Evolutionary conservation across 768 basidiomycete species (phyloP).

Genomic region (Tylopilus plumbeoviolaceoides): DNA sequence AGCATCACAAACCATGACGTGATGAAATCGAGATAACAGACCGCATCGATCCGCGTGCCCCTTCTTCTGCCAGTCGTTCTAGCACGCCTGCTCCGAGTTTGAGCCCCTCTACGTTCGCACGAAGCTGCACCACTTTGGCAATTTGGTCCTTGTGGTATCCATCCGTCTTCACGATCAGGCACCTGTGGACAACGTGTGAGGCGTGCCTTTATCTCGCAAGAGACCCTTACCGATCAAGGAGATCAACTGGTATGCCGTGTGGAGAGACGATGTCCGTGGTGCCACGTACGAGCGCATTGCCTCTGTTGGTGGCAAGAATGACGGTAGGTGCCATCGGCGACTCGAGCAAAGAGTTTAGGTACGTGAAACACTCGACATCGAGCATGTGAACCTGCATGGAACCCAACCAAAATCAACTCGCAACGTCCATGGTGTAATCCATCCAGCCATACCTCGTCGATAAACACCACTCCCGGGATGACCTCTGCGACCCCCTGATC

Average conservation of each 20-base stretch:
- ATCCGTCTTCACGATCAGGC: slow-evolving; percentile 97
- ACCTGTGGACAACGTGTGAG: slow-evolving; percentile 41
- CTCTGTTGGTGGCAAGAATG: slow-evolving; percentile 94
- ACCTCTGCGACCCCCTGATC: slow-evolving; percentile 98
- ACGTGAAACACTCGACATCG: slow-evolving; percentile 99
- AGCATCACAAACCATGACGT: no score
- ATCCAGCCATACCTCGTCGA: slow-evolving; percentile 77
- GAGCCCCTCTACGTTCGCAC: slow-evolving; percentile 89
- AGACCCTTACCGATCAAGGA: slow-evolving; percentile 75
- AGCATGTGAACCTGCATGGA: slow-evolving; percentile 90
- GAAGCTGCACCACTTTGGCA: no score
- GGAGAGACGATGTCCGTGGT: slow-evolving; percentile 89
- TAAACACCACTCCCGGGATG: slow-evolving; percentile 96
- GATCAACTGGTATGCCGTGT: slow-evolving; percentile 91
- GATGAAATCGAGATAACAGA: no score
- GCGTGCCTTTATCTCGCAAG: background rate
- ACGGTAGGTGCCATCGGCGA: slow-evolving; percentile 97
- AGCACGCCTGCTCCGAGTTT: no score
- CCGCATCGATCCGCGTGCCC: no score
- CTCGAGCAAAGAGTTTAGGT: slow-evolving; percentile 92
- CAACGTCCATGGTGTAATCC: background rate
- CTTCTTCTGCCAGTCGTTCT: no score
- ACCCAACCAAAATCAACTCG: slow-evolving; percentile 2
- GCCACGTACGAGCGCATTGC: slow-evolving; percentile 87
- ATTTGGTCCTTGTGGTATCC: no score